Evolutionary conservation across 441 rosid genomes (phyloP).

Genomic region (Erodium moschatum): DNA sequence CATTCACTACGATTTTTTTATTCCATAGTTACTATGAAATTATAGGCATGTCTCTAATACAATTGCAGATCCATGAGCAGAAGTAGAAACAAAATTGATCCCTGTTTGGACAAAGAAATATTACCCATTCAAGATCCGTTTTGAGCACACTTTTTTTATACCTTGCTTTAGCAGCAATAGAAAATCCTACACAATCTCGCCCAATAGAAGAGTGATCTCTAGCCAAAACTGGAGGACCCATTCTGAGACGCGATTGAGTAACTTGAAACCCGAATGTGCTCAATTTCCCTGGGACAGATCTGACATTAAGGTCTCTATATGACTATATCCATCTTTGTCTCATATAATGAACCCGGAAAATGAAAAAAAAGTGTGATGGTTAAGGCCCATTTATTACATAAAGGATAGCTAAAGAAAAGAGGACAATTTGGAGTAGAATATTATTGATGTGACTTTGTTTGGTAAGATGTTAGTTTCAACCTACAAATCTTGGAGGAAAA

Average conservation of each 20-base stretch:
- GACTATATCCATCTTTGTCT: background rate
- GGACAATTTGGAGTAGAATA: background rate
- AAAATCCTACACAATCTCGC: background rate
- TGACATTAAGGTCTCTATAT: background rate
- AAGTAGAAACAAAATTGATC: background rate
- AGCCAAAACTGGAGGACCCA: background rate
- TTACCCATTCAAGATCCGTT: background rate
- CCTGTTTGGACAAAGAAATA: background rate
- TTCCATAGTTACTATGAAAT: no score
- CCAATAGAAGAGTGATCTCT: background rate
- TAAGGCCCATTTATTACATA: background rate
- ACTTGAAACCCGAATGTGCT: background rate
- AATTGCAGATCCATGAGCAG: background rate
- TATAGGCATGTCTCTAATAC: background rate
- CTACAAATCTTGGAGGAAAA: background rate
- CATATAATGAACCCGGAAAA: background rate
- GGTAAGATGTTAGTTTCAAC: slow-evolving; percentile 2
- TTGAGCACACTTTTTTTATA: background rate
- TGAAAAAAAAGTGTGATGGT: background rate
- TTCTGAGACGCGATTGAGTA: background rate
- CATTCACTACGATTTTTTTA: background rate
- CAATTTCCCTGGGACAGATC: background rate
- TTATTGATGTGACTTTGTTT: background rate
- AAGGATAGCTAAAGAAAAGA: background rate
- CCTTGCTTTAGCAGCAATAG: background rate